Conservation (phyloP, 495 filamentous ascomycete genomes). For the Rhypophila decipiens region DNA sequence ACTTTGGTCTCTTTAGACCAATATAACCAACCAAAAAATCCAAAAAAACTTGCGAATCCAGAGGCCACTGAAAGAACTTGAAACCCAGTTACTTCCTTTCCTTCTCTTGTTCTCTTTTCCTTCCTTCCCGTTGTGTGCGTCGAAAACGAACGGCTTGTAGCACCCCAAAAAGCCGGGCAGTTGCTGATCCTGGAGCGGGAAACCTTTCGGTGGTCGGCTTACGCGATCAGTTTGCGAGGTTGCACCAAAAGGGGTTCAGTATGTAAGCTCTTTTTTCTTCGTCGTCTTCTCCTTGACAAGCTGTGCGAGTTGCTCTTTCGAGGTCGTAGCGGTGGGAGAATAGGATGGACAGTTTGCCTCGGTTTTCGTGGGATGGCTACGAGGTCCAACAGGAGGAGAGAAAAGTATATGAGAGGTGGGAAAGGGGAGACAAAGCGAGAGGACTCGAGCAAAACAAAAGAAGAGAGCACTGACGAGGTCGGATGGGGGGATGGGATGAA, state of each 20-base stretch:
- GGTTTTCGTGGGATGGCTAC: no score
- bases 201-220: background rate
- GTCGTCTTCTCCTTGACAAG: no score
- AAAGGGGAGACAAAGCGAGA: slow-evolving; percentile 7
- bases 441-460: background rate
- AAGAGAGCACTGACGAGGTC: slow-evolving; percentile 1
- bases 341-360: background rate
- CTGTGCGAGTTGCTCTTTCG: background rate
- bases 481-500: slow-evolving; percentile 7
- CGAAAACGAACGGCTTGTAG: slow-evolving; percentile 4
- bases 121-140: background rate
- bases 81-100: background rate
- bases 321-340: background rate
- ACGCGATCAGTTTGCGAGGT: background rate
- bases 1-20: no score
- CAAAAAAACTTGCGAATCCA: no score
- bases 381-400: no score
- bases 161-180: slow-evolving; percentile 1
- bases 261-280: background rate
- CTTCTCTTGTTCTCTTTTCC: background rate
- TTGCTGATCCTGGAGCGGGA: background rate
- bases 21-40: background rate
- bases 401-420: background rate
- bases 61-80: no score
- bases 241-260: background rate